phyloP scores from a whole-genome alignment of 148 eudicot species.

The Rhododendron mucronatum region DNA sequence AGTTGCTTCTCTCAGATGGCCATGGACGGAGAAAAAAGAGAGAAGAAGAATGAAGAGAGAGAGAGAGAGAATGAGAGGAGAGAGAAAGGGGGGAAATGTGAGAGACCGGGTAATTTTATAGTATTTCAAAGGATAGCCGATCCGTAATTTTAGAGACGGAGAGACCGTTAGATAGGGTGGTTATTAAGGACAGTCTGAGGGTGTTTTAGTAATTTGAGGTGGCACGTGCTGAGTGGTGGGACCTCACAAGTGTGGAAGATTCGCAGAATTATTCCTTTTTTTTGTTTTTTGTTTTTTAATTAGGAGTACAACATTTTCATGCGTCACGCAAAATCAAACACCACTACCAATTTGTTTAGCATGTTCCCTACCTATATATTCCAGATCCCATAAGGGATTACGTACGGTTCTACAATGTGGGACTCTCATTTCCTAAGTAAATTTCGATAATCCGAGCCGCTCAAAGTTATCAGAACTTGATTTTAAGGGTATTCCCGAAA shows the following conservation, averaged over 20 bases:
- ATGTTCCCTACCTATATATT: too few relatives aligned
- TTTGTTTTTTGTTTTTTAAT: too few relatives aligned
- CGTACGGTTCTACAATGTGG: too few relatives aligned
- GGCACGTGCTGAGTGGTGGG: conserved; percentile 2
- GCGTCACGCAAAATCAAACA: conserved; percentile 7
- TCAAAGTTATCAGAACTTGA: too few relatives aligned
- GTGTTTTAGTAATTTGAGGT: not conserved
- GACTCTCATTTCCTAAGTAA: too few relatives aligned
- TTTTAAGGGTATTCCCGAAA: too few relatives aligned
- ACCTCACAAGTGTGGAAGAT: not conserved
- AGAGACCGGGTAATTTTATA: conserved; percentile 44
- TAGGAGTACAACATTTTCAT: not conserved
- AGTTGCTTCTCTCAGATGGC: conserved; percentile 40
- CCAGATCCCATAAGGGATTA: too few relatives aligned
- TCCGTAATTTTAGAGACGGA: not conserved
- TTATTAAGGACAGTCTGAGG: not conserved
- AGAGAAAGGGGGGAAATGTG: conserved; percentile 11
- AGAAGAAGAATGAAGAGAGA: conserved; percentile 10
- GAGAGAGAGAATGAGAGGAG: conserved; percentile 16
- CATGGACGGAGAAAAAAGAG: conserved; percentile 28
- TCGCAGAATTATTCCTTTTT: too few relatives aligned
- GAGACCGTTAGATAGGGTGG: conserved; percentile 4
- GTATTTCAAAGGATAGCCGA: conserved; percentile 25
- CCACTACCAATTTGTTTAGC: too few relatives aligned
- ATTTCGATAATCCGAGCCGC: too few relatives aligned